Evolutionary conservation across 306 rosid genomes (phyloP).

Genomic region (Vigna unguiculata): DNA sequence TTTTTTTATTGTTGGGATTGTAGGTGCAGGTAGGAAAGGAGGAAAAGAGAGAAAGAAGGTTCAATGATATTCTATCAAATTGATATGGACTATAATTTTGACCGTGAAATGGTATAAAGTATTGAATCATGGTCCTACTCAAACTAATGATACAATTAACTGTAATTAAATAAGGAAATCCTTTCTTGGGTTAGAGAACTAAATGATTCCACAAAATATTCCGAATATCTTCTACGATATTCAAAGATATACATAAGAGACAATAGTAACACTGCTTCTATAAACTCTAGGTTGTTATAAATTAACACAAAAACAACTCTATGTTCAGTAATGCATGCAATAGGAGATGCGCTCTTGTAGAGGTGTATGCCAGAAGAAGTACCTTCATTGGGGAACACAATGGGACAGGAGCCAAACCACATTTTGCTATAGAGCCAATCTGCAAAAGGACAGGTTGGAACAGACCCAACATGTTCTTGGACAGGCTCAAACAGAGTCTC

Average conservation of each 20-base stretch:
- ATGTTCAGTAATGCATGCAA: neutral
- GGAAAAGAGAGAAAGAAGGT: neutral
- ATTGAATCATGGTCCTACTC: neutral
- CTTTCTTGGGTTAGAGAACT: constrained; percentile 8
- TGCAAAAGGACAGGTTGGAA: neutral
- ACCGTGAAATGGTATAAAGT: neutral
- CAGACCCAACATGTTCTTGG: neutral
- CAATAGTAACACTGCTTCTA: neutral
- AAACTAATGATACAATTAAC: neutral
- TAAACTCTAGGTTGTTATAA: neutral
- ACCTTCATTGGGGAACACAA: neutral
- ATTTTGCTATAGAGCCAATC: neutral
- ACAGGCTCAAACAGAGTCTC: neutral
- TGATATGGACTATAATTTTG: neutral
- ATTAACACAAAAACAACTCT: neutral
- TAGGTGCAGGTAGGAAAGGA: constrained; percentile 7
- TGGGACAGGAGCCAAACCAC: neutral
- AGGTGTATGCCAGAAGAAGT: neutral
- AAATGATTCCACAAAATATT: neutral
- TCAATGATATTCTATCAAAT: neutral
- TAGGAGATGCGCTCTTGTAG: constrained; percentile 1
- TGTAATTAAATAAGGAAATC: constrained; percentile 1
- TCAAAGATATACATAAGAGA: neutral
- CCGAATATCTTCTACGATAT: neutral
- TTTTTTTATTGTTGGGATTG: constrained; percentile 8